These are phyloP conservation scores for Fusarium continuum DNA, from an alignment of 2,329 filamentous ascomycete species.

Conservation along the genomic window DNA sequence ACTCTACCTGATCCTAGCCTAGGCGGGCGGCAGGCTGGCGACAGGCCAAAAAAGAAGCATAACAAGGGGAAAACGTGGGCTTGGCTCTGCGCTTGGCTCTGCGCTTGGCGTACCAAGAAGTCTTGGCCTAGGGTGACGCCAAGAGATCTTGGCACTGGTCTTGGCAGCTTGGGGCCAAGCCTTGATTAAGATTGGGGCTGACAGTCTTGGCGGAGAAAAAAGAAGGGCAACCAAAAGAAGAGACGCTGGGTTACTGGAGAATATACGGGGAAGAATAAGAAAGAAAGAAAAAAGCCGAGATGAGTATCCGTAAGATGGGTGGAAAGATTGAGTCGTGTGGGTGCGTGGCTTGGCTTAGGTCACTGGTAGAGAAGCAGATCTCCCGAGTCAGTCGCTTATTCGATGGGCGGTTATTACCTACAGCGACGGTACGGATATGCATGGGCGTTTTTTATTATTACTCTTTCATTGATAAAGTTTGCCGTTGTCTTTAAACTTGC, in stretches of 20 bases:
- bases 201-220: constrained; percentile 15
- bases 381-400: not conserved
- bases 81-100: constrained; percentile 19
- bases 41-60: constrained; percentile 20
- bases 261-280: constrained; percentile 10
- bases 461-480: not conserved
- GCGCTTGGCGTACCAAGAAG: constrained; percentile 7
- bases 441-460: not conserved
- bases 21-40: not conserved
- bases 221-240: not conserved
- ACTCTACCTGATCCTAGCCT: not conserved
- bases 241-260: not conserved
- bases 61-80: constrained; percentile 33
- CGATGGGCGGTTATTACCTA: too few species aligned
- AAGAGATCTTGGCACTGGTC: constrained; percentile 6
- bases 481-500: not conserved
- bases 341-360: constrained; percentile 36
- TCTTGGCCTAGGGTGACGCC: constrained; percentile 26
- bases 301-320: too few species aligned
- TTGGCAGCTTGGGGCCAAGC: constrained; percentile 24
- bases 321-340: constrained; percentile 44
- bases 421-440: not conserved
- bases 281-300: too few species aligned
- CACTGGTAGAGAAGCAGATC: not conserved
- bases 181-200: constrained; percentile 18